Conservation (phyloP, 2,329 filamentous ascomycete species). For the Xylaria sp. region DNA sequence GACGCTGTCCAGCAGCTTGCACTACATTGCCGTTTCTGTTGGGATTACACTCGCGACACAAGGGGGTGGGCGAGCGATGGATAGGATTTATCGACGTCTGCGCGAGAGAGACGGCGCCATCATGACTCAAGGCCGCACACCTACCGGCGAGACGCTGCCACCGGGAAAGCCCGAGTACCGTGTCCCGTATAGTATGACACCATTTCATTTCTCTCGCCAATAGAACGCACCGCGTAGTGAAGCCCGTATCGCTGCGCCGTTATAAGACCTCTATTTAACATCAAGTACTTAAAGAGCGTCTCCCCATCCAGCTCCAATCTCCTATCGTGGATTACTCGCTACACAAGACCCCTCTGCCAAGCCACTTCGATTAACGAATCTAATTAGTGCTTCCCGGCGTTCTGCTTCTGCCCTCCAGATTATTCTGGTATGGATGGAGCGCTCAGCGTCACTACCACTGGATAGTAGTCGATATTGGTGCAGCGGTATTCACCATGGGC, state of each 20-base stretch:
- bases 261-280: neutral
- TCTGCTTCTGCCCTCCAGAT: conserved; percentile 61
- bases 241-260: neutral
- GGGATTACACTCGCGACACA: conserved; percentile 55
- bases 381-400: conserved; percentile 49
- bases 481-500: conserved; percentile 63
- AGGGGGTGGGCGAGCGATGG: conserved; percentile 52
- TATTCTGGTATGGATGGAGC: conserved; percentile 69
- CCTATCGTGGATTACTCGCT: neutral
- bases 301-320: neutral
- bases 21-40: conserved; percentile 63
- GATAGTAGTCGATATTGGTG: conserved; percentile 69
- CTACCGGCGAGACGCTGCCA: conserved; percentile 17
- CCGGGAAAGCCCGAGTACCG: conserved; percentile 58
- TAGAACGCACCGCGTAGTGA: too few relatives aligned
- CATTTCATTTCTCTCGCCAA: neutral
- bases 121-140: neutral
- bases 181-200: conserved; percentile 51
- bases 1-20: conserved; percentile 56
- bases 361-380: conserved; percentile 9
- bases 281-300: neutral
- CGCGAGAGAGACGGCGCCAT: conserved; percentile 24
- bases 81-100: conserved; percentile 51
- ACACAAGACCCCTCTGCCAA: neutral
- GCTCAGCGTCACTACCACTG: conserved; percentile 63